Percentiles rank a stretch among this genome's conserved stretches.
phyloP scores from a whole-genome alignment of 139 green algal species.

The Chlorella sp. region DNA sequence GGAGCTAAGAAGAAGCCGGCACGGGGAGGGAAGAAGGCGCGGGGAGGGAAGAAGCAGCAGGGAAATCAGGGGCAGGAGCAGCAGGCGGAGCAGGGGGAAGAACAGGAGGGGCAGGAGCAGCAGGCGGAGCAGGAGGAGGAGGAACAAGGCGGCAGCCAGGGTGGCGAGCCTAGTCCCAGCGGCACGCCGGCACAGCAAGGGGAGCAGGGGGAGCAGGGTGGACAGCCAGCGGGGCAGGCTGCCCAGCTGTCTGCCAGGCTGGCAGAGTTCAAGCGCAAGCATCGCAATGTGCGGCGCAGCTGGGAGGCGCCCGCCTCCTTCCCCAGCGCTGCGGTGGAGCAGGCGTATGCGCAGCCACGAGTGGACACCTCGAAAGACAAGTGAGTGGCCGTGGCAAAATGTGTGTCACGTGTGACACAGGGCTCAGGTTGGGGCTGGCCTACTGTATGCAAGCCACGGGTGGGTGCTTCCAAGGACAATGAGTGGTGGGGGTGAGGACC shows the following conservation, averaged over 20 bases:
- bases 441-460: not conserved
- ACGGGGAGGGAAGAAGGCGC: conserved; percentile 6
- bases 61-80: not conserved
- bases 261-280: conserved; percentile 72
- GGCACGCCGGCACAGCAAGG: not conserved
- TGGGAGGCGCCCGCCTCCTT: conserved; percentile 87
- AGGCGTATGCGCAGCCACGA: conserved; percentile 56
- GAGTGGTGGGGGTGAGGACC: not conserved
- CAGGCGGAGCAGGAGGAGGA: not conserved
- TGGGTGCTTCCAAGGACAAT: not conserved
- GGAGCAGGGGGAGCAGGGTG: not conserved
- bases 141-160: no score
- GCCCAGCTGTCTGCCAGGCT: not conserved
- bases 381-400: not conserved
- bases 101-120: not conserved
- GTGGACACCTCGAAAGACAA: conserved; percentile 58
- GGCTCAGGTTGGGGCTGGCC: no score
- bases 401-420: no score
- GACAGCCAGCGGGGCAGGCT: not conserved
- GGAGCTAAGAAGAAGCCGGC: not conserved
- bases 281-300: conserved; percentile 58
- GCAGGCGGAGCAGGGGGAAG: not conserved
- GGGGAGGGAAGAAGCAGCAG: not conserved
- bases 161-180: no score
- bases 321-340: conserved; percentile 68